Evolutionary conservation across 495 filamentous ascomycete genomes (phyloP), one percentile per base, ranked within the genome.

Genomic region (Podospora conica): DNA sequence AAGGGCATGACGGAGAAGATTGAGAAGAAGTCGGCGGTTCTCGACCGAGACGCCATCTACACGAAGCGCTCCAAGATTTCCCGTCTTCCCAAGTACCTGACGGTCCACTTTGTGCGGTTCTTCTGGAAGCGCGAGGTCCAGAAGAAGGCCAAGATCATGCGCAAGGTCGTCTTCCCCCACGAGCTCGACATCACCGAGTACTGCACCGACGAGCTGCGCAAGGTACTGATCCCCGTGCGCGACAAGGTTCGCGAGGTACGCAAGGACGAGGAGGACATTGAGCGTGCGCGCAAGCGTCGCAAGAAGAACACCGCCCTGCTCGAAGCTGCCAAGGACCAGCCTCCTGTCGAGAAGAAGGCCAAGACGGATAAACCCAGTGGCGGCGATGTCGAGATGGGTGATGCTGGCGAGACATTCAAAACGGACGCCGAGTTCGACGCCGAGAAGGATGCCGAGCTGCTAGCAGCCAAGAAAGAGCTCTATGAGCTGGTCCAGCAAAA

Each of bases 111-210:
- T 74, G 91, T 98, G 66, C 92, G 95, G 66, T 98, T 98, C 80
- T 97, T 91, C 81, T 98, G 96, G 96, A 93, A 96, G 75, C 85
- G 89, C 21, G 91, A 93, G 65, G 91, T 90, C 9, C 87, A 94
- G 74, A 98, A 98, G 84, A 98, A 98, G 81, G 92, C 93, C 63
- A 98, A 98, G 85, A 98, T 98, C 72, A 93, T 98, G 93, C 90
- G 93, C 70, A 98, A 97, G 77, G 95, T 98, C 55, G 92, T 91
- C 0, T 98, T 98, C 76, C 94, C 93, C 20, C 86, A 88, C 57
- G 96, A 98, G 77, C 81, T 98, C 24, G 95, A 98, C 75, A 88
- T 89, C 4, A 90, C 96, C 10, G 95, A 98, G 71, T 98, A 94
- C 78, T 98, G 95, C 74, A 92, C 93, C 60, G 93, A 97, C 53